phyloP scores from a whole-genome alignment of 257 asterid genomes.

The Ilex aquifolium region DNA sequence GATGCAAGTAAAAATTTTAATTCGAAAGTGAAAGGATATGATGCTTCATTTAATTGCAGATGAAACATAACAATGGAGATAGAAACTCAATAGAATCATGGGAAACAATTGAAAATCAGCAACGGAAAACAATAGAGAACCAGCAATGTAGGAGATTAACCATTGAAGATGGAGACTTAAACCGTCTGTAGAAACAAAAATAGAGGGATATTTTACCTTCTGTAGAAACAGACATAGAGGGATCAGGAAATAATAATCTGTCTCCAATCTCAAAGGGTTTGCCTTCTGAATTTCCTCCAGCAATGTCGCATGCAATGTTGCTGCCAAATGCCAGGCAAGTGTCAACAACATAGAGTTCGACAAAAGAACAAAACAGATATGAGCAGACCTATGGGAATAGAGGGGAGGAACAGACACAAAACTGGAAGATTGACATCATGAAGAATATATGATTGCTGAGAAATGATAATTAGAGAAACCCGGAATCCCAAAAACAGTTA shows the following conservation, averaged over 20 bases:
- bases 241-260: conserved; percentile 53
- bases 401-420: too few relatives aligned
- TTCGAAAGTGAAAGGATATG: background rate
- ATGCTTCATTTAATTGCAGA: background rate
- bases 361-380: background rate
- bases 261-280: conserved; percentile 48
- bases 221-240: conserved; percentile 66
- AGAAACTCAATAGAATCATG: too few relatives aligned
- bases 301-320: conserved; percentile 34
- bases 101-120: background rate
- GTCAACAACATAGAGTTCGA: background rate
- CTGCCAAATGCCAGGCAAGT: conserved; percentile 24
- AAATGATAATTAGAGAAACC: too few relatives aligned
- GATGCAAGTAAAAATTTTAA: conserved; percentile 7
- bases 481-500: too few relatives aligned
- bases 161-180: conserved; percentile 12
- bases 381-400: background rate
- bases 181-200: conserved; percentile 77
- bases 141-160: background rate
- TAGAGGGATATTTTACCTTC: conserved; percentile 75
- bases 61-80: background rate
- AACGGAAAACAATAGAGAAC: background rate
- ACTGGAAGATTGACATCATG: too few relatives aligned
- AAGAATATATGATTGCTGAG: background rate
- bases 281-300: conserved; percentile 46